phyloP scores from a whole-genome alignment of 495 filamentous ascomycete genomes.

The Evernia prunastri region DNA sequence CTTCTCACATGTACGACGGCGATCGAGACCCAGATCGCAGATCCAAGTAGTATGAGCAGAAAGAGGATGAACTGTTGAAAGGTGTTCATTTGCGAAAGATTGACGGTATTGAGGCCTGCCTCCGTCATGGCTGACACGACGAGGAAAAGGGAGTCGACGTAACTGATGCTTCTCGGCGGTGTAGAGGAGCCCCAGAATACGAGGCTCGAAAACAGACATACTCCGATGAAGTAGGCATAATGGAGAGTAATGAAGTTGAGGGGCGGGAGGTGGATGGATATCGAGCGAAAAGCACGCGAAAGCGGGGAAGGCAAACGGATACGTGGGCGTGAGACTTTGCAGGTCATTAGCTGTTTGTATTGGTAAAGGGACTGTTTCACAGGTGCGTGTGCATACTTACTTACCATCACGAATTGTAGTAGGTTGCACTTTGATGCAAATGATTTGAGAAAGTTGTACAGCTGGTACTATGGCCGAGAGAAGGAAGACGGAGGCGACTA shows the following conservation, averaged over 20 bases:
- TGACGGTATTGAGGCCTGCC: slow-evolving; percentile 67
- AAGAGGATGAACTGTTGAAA: slow-evolving; percentile 76
- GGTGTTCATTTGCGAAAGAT: slow-evolving; percentile 63
- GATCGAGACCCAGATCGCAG: slow-evolving; percentile 59
- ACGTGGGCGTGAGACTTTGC: slow-evolving; percentile 7
- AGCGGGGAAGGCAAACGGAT: slow-evolving; percentile 15
- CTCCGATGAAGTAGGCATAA: slow-evolving; percentile 69
- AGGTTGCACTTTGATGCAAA: background rate
- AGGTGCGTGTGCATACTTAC: background rate
- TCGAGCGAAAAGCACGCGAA: slow-evolving; percentile 13
- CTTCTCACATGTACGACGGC: slow-evolving; percentile 53
- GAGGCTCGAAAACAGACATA: slow-evolving; percentile 56
- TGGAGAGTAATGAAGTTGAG: slow-evolving; percentile 74
- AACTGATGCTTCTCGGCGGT: slow-evolving; percentile 56
- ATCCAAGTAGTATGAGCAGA: slow-evolving; percentile 63
- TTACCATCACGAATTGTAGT: slow-evolving; percentile 1
- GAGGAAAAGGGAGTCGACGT: slow-evolving; percentile 70
- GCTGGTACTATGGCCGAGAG: background rate
- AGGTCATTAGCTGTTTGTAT: background rate
- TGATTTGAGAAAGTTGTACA: background rate
- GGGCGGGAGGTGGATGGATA: slow-evolving; percentile 39
- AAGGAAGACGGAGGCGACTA: background rate
- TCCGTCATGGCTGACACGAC: slow-evolving; percentile 74
- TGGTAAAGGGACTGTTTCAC: background rate
- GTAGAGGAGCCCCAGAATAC: slow-evolving; percentile 69